Percentiles rank a stretch among this genome's conserved stretches.
phyloP scores from a whole-genome alignment of 208 protist species.

The Tetramitus jugosus region DNA sequence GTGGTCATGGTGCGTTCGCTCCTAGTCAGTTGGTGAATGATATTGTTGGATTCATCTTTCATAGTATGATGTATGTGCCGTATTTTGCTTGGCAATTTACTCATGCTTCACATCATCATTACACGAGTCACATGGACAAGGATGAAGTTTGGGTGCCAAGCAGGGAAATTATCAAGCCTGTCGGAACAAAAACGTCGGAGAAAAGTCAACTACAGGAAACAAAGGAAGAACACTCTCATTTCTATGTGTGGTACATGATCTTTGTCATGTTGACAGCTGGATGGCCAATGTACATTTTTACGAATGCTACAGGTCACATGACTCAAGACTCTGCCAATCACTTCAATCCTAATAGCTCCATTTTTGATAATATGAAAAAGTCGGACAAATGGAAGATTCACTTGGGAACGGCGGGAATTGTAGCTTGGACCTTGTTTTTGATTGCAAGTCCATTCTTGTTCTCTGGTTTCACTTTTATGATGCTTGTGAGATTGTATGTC shows the following conservation, averaged over 20 bases:
- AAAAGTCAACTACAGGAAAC: background rate
- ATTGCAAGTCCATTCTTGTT: background rate
- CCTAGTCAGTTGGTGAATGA: background rate
- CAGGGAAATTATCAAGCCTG: background rate
- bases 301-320: background rate
- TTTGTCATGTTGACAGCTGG: background rate
- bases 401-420: background rate
- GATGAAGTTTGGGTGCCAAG: background rate
- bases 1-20: slow-evolving; percentile 7
- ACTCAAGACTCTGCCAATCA: background rate
- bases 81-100: slow-evolving; percentile 16
- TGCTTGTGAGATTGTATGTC: background rate
- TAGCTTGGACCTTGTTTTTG: background rate
- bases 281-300: background rate
- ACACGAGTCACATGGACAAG: background rate
- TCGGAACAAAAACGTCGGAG: no score
- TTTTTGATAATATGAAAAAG: background rate
- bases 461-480: background rate
- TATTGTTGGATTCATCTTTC: background rate
- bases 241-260: background rate
- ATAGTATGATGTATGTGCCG: background rate
- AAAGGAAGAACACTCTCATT: background rate
- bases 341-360: background rate
- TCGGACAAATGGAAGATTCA: background rate
- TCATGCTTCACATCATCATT: slow-evolving; percentile 2